Evolutionary conservation across 169 alveolate genomes (phyloP).

Genomic region (Plasmodium ovale): DNA sequence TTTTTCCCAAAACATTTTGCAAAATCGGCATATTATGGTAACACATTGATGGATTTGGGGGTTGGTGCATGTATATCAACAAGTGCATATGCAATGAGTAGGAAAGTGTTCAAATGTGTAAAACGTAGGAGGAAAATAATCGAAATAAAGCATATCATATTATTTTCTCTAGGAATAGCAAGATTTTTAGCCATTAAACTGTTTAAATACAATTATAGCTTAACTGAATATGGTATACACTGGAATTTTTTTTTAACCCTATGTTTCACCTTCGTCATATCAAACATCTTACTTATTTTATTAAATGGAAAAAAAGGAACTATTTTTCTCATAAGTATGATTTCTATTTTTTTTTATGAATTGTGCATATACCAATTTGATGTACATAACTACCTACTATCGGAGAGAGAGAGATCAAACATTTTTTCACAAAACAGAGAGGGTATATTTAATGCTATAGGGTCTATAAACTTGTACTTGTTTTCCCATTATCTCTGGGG

Average conservation of each 20-base stretch:
- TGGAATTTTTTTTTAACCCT: conserved; percentile 60
- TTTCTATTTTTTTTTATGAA: conserved; percentile 20
- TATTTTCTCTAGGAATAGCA: conserved; percentile 45
- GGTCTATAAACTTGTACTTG: conserved; percentile 41
- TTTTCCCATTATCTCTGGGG: conserved; percentile 23
- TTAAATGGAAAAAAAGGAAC: neutral
- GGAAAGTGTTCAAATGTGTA: neutral
- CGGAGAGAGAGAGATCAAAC: neutral
- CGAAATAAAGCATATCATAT: conserved; percentile 24
- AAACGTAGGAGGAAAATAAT: conserved; percentile 2
- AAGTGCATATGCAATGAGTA: conserved; percentile 40
- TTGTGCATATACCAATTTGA: conserved; percentile 9
- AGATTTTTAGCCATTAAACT: conserved; percentile 21
- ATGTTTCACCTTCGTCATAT: conserved; percentile 13
- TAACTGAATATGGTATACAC: conserved; percentile 64
- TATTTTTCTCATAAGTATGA: conserved; percentile 30
- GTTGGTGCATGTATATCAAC: conserved; percentile 43
- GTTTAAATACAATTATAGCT: conserved; percentile 29
- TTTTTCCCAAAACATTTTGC: conserved; percentile 60
- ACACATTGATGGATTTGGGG: conserved; percentile 66
- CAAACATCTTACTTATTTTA: conserved; percentile 1
- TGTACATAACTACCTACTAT: conserved; percentile 15
- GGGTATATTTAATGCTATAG: conserved; percentile 50
- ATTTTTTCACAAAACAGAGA: conserved; percentile 50
- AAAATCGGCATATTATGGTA: conserved; percentile 46